Evolutionary conservation across 2,329 filamentous ascomycete species (phyloP), one percentile per base, ranked within the genome.

Genomic region (Atkinsonella texensis): DNA sequence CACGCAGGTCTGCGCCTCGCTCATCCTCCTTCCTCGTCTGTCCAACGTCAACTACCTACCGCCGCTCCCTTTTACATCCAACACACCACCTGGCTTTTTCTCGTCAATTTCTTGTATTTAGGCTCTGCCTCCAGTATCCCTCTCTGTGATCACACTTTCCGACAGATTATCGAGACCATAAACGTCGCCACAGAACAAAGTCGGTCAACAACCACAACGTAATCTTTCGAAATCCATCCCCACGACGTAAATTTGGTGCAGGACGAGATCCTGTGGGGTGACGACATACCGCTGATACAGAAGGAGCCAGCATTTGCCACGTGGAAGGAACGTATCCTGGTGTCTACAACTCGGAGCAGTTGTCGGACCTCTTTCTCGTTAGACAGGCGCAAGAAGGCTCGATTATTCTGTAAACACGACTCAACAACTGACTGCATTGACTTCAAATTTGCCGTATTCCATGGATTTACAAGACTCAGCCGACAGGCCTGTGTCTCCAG

Each of bases 391-490:
- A 20, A 42, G 28, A 20, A 23, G 12, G 23, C 17, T 39, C 44
- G 48, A 41, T 48, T 49, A 58, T 59, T 55, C 54, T 51, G 52
- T 57, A 58, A 57, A 55, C 46, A 38, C 39, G 40, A 49, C 32
- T 7, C 47, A 42, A 39, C 42, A 31, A 42, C 18, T 17, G 28
- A 42, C 18, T 17, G 28, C 23, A 42, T 45, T 43, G 17, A 38
- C 15, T 31, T 32, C 11, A 18, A 39, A 42, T 28, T 13, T 17
- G 39, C 42, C 41, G 31, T 43, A 38, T 53, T 32, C 56, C 52
- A 74, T 74, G 72, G 63, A 68, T 46, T 63, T 65, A 17, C 68
- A 70, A 48, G 62, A 64, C 46, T 54, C 58, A 39, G 64, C 64
- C 53, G 61, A 63, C 53, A 65, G 63, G 53, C 60, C 67, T 32